Base-by-base conservation (phyloP, 495 filamentous ascomycete species). In the Daldinia caldariorum region DNA sequence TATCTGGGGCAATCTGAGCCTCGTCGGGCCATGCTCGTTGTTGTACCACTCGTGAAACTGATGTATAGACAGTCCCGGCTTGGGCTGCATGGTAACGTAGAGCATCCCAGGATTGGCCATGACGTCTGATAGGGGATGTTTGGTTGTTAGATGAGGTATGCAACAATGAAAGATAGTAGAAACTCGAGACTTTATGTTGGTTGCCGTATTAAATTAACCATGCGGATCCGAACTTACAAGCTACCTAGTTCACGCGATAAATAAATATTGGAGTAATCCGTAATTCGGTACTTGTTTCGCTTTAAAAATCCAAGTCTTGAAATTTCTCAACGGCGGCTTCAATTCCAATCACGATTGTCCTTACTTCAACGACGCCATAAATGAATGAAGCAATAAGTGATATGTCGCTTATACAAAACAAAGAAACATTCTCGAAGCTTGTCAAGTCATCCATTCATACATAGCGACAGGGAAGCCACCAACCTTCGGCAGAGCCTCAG, bases 41-140 rank as follows among this genome's bases (percentile, higher is more conserved):
- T 94, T 92, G 81, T 95, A 95, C 92, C 92, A 95, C 76, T 94
- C 91, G 79, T 94, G 90, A 81, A 94, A 94, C 74, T 91, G 88
- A 62, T 86, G 82, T 49, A 83, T 74, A n/a, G 88, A 84, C 58
- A 93, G 83, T 32, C 83, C 84, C 67, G 82, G 81, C 67, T 83
- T 81, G 69, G 90, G 90, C 74, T 92, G 87, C 90, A 92, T 93
- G 26, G 90, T 92, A 74, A 93, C 91, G 73, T 89, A 92, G 72
- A 94, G 87, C 69, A 91, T 86, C 47, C 91, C 91, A 16, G 89
- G 79, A 22, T 56, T 66, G 6, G 77, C 63, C 77, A 79, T 80
- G 73, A 16, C 61, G 50, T 45, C 31, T 45, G 41, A 54, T 16
- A 20, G 14, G 26, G 9, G 51, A 2, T 26, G 49, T 51, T 34